Percentiles rank a stretch among this genome's conserved stretches.
Conservation (phyloP, 2,329 filamentous ascomycete species). For the Neonectria hederae region DNA sequence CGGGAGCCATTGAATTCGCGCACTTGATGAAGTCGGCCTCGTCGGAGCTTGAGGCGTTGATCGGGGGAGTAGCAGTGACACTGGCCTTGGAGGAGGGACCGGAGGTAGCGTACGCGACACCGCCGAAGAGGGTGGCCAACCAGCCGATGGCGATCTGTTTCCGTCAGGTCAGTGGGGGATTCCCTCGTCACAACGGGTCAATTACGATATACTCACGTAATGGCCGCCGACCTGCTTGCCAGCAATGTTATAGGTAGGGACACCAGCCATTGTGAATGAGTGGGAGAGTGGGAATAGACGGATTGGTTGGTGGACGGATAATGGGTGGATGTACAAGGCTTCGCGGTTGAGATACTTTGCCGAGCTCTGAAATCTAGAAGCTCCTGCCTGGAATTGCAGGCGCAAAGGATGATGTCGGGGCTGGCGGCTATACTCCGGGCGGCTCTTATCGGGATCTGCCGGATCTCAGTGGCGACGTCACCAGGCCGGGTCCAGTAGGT, state of each 20-base stretch:
- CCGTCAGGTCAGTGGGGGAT: slow-evolving; percentile 33
- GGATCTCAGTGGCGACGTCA: slow-evolving; percentile 40
- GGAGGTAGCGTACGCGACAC: slow-evolving; percentile 54
- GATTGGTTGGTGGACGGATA: slow-evolving; percentile 42
- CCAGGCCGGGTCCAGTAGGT: slow-evolving; percentile 4
- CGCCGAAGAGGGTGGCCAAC: slow-evolving; percentile 62
- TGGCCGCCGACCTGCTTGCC: slow-evolving; percentile 70
- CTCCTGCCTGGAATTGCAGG: slow-evolving; percentile 49
- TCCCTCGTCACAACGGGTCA: slow-evolving; percentile 14
- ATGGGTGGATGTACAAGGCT: slow-evolving; percentile 43
- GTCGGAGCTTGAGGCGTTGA: slow-evolving; percentile 70
- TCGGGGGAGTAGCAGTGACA: slow-evolving; percentile 61
- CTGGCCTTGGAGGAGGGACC: slow-evolving; percentile 58
- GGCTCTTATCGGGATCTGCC: slow-evolving; percentile 35
- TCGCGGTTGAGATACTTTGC: slow-evolving; percentile 42
- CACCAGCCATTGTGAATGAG: slow-evolving; percentile 50
- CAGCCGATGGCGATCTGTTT: slow-evolving; percentile 66
- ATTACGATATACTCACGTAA: slow-evolving; percentile 59
- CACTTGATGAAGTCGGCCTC: slow-evolving; percentile 74
- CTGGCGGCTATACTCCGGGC: slow-evolving; percentile 45
- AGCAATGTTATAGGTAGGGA: slow-evolving; percentile 62
- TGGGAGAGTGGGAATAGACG: slow-evolving; percentile 37
- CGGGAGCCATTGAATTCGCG: slow-evolving; percentile 47
- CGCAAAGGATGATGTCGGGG: slow-evolving; percentile 29
- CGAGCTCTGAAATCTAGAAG: slow-evolving; percentile 42